Percentiles rank a stretch among this genome's conserved stretches.
These are phyloP conservation scores for Dispira simplex DNA, from an alignment of 192 early-diverging fungal species.

Conservation along the genomic window DNA sequence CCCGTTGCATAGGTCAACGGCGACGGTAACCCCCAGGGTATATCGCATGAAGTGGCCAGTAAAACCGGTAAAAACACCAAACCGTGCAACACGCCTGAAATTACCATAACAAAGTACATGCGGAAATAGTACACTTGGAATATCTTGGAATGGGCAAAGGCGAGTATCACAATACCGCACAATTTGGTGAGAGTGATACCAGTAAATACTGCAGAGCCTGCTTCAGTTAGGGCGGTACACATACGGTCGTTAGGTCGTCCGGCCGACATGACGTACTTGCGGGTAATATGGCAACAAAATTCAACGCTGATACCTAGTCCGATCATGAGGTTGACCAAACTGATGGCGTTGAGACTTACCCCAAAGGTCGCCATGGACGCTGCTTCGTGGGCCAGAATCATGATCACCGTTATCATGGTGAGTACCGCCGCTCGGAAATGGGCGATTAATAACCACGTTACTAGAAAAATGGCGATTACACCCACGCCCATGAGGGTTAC, in stretches of 20 bases:
- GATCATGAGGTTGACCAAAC: conserved; percentile 45
- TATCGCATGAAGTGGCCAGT: conserved; percentile 14
- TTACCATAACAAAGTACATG: conserved; percentile 46
- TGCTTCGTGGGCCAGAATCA: conserved; percentile 40
- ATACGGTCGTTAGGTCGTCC: conserved; percentile 30
- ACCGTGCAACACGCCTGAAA: conserved; percentile 39
- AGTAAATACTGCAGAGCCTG: conserved; percentile 45
- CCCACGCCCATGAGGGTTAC: conserved; percentile 30
- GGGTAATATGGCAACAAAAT: conserved; percentile 46
- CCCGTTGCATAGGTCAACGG: no score
- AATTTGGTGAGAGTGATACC: conserved; percentile 51
- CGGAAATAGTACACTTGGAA: conserved; percentile 54
- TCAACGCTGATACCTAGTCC: conserved; percentile 53
- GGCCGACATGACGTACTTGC: conserved; percentile 33
- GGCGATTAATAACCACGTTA: conserved; percentile 32
- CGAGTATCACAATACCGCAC: conserved; percentile 42
- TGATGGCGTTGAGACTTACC: conserved; percentile 43
- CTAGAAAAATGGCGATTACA: conserved; percentile 32
- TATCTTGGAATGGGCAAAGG: conserved; percentile 48
- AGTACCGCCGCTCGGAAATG: conserved; percentile 31
- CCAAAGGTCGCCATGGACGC: conserved; percentile 38
- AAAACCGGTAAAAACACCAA: conserved; percentile 38
- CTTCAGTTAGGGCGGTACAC: conserved; percentile 29
- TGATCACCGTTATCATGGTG: conserved; percentile 32
- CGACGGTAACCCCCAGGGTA: no score